Evolutionary conservation across 768 basidiomycete species (phyloP).

Genomic region (Suillus sp.): DNA sequence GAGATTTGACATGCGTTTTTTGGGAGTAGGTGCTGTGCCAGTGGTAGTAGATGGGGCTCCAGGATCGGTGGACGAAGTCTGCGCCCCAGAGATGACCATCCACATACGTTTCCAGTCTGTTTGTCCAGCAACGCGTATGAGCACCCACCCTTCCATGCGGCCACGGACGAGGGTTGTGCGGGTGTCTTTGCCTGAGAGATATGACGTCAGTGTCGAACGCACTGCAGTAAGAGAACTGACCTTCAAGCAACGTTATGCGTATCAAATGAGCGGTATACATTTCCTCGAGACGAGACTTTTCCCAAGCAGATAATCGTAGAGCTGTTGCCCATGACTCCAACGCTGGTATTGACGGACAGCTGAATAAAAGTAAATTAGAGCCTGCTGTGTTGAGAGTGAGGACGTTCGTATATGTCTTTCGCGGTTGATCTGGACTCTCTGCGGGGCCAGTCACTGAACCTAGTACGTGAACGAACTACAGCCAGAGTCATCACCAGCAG

Average conservation of each 20-base stretch:
- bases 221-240: constrained; percentile 29
- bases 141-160: constrained; percentile 89
- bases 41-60: constrained; percentile 21
- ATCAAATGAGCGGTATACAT: constrained; percentile 96
- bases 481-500: constrained; percentile 13
- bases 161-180: constrained; percentile 68
- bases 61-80: constrained; percentile 31
- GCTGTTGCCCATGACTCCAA: constrained; percentile 91
- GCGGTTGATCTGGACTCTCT: constrained; percentile 47
- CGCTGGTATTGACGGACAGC: constrained; percentile 70
- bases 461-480: constrained; percentile 76
- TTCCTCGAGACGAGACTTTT: constrained; percentile 93
- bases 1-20: constrained; percentile 61
- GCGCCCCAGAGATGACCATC: constrained; percentile 66
- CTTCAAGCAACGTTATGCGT: constrained; percentile 66
- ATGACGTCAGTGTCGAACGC: constrained; percentile 32
- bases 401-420: constrained; percentile 71
- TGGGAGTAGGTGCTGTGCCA: constrained; percentile 22
- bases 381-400: constrained; percentile 94
- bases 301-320: constrained; percentile 89
- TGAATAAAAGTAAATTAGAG: constrained; percentile 85
- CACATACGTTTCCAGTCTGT: constrained; percentile 95
- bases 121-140: constrained; percentile 91
- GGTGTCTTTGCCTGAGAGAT: constrained; percentile 44
- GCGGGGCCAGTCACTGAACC: constrained; percentile 73